Evolutionary conservation across 2,329 filamentous ascomycete genomes (phyloP), one percentile per base, ranked within the genome.

Genomic region (Diaporthe velutina): DNA sequence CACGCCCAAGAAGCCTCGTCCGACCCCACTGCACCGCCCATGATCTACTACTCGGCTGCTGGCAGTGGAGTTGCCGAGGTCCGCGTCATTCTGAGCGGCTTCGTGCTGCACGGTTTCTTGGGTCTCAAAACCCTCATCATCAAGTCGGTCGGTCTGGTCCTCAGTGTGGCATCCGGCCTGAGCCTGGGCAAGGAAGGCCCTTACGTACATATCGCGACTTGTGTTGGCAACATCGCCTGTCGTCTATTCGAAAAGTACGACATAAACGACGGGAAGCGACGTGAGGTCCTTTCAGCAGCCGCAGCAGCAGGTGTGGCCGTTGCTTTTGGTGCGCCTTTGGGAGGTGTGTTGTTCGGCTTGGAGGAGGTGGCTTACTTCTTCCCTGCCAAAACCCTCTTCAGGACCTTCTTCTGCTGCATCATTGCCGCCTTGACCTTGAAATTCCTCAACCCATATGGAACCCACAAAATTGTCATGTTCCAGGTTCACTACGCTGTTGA

Each of bases 361-460:
- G 97, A 99, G 84, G 97, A 98, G 88, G 96, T 98, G 76, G 92
- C 94, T 78, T 98, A 98, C 83, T 98, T 98, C 84, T 98, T 98
- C 82, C 96, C 97, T 0, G 95, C 96, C 8, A 98, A 99, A 85
- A 98, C 96, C 0, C 89, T 99, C 12, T 99, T 99, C 86, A 89
- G 97, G 71, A 98, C 97, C 0, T 99, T 99, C 84, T 98, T 98
- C 84, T 98, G 96, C 86, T 98, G 96, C 83, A 98, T 98, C 79
- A 93, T 94, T 42, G 96, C 97, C 1, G 95, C 97, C 0, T 85
- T 99, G 45, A 96, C 96, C 1, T 87, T 99, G 78, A 98, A 98
- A 80, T 98, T 98, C 78, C 87, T 98, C 50, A 97, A 99, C 79
- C 97, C 97, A 0, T 99, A 98, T 79, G 96, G 96, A 40, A 98